Conservation (phyloP, 768 basidiomycete species). For the Podaxis sp. region DNA sequence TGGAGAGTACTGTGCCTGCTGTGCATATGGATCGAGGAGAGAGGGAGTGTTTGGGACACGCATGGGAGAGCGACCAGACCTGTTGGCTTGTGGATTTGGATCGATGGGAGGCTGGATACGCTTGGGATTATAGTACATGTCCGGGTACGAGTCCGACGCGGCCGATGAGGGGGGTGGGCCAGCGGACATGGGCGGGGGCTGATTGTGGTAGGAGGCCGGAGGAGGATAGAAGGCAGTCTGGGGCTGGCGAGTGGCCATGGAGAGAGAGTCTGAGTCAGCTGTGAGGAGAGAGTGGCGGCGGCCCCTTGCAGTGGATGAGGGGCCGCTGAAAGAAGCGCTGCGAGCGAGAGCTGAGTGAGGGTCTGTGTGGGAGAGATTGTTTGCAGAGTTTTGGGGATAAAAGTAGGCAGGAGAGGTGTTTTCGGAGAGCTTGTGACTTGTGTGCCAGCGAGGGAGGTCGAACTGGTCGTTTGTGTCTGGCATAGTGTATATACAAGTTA, state of each 20-base stretch:
- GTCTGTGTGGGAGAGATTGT: constrained; percentile 39
- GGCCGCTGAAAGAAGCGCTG: constrained; percentile 62
- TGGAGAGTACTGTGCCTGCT: constrained; percentile 67
- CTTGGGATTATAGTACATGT: constrained; percentile 66
- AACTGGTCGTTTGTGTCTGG: constrained; percentile 79
- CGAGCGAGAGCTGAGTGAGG: constrained; percentile 53
- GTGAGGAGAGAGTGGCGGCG: constrained; percentile 72
- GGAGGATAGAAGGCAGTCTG: constrained; percentile 57
- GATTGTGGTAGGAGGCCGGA: constrained; percentile 29
- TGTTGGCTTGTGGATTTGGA: constrained; percentile 36
- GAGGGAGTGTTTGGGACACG: constrained; percentile 45
- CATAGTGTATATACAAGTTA: constrained; percentile 36
- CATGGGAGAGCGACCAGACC: constrained; percentile 61
- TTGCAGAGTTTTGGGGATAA: constrained; percentile 34
- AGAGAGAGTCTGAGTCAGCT: constrained; percentile 46
- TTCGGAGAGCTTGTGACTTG: constrained; percentile 37
- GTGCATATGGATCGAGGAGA: constrained; percentile 64
- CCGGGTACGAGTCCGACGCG: constrained; percentile 50
- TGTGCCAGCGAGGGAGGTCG: constrained; percentile 74
- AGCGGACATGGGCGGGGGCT: constrained; percentile 14
- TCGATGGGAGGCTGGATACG: constrained; percentile 51
- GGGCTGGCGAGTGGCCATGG: constrained; percentile 36
- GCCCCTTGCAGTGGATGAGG: constrained; percentile 45
- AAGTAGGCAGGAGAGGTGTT: constrained; percentile 53
- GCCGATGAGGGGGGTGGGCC: constrained; percentile 31